Percentiles rank a stretch among this genome's conserved stretches.
These are phyloP conservation scores for Termitomyces sp. DNA, from an alignment of 768 basidiomycete genomes.

Conservation along the genomic window DNA sequence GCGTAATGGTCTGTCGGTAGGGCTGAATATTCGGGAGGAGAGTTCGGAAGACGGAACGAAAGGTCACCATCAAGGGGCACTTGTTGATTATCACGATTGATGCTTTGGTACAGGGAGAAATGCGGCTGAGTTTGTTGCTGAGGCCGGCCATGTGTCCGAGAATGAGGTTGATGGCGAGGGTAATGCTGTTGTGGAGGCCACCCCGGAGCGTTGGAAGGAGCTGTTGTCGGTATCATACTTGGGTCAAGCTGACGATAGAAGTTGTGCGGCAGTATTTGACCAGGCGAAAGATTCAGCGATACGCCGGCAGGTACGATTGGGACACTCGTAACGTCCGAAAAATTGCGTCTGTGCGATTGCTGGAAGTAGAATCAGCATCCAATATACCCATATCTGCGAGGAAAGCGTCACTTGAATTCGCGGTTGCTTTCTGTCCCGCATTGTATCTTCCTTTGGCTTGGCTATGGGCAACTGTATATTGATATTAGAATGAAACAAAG, in stretches of 20 bases:
- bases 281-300: conserved; percentile 49
- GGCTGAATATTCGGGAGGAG: conserved; percentile 11
- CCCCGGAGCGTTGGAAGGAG: background rate
- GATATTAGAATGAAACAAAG: conserved; percentile 2
- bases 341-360: conserved; percentile 2
- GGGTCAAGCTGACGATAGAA: conserved; percentile 10
- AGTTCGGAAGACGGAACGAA: background rate
- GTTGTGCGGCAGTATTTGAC: conserved; percentile 50
- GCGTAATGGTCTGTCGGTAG: background rate
- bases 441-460: background rate
- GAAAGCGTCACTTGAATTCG: conserved; percentile 7
- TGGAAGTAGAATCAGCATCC: background rate
- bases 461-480: background rate
- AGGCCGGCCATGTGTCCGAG: background rate
- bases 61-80: background rate
- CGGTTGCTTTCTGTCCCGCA: conserved; percentile 2
- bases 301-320: conserved; percentile 35
- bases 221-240: background rate
- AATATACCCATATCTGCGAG: background rate
- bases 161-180: background rate
- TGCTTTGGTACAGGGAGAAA: background rate
- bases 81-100: background rate
- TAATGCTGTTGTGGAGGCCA: conserved; percentile 7
- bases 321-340: conserved; percentile 4
- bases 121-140: conserved; percentile 6